Conservation (phyloP, 192 early-diverging fungal species). For the Coemansia sp. region DNA sequence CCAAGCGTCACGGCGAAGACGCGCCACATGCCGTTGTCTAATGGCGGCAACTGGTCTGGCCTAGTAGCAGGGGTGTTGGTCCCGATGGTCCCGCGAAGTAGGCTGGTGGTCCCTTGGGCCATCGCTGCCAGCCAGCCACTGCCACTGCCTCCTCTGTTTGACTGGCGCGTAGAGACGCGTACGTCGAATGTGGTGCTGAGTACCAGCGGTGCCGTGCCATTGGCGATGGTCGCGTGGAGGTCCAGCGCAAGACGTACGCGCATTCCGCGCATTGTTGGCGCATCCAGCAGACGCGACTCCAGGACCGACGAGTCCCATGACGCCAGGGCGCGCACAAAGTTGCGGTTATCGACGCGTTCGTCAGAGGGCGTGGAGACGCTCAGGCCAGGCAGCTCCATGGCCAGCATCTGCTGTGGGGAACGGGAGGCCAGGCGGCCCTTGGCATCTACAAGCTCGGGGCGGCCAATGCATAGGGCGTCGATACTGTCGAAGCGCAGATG, state of each 20-base stretch:
- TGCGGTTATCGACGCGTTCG: slow-evolving; percentile 62
- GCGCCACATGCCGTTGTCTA: slow-evolving; percentile 39
- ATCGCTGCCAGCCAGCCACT: slow-evolving; percentile 23
- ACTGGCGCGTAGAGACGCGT: slow-evolving; percentile 60
- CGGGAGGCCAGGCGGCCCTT: slow-evolving; percentile 61
- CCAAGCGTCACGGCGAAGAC: slow-evolving; percentile 63
- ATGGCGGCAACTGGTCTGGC: slow-evolving; percentile 10
- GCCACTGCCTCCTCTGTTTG: slow-evolving; percentile 2
- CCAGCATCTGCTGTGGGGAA: no score
- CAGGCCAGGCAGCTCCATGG: slow-evolving; percentile 35
- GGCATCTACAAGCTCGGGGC: slow-evolving; percentile 57
- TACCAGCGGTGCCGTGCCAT: slow-evolving; percentile 58
- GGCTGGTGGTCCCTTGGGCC: slow-evolving; percentile 14
- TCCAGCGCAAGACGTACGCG: slow-evolving; percentile 61
- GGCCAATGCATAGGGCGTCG: slow-evolving; percentile 19
- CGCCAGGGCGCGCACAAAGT: slow-evolving; percentile 57
- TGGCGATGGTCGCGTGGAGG: slow-evolving; percentile 60
- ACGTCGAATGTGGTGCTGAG: slow-evolving; percentile 62
- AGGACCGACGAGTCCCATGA: slow-evolving; percentile 80
- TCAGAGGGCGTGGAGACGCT: slow-evolving; percentile 47
- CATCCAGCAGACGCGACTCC: slow-evolving; percentile 64
- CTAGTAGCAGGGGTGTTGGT: not conserved
- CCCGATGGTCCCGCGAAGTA: slow-evolving; percentile 5
- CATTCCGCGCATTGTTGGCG: slow-evolving; percentile 59
- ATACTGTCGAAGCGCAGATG: slow-evolving; percentile 56